Base-by-base conservation (phyloP, 1,284 basidiomycete species). In the Papiliotrema laurentii region DNA sequence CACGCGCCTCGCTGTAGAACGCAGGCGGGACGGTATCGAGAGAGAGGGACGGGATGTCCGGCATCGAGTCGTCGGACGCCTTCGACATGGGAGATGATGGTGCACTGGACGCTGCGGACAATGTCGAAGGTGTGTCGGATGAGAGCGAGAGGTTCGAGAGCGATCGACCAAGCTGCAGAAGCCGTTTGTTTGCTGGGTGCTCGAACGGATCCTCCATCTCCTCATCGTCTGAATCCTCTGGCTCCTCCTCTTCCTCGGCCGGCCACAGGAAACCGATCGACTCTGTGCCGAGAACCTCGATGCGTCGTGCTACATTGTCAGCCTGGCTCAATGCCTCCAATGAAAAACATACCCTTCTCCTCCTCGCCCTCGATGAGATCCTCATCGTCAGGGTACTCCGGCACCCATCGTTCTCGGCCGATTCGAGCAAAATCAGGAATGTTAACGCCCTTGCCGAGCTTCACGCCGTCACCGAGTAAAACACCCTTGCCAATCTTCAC, bases 371-470 rank as follows among this genome's bases (percentile, higher is more conserved):
- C 74, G 24, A 77, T 76, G 13, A 76, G 75, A 4, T 77, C 76
- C 19, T 81, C 80, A 3, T 79, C 78, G 25, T 81, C 81, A 45
- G 79, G 83, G 31, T 82, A 84, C 59, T 89, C 86, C 41, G 83
- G 84, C 54, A 84, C 79, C 46, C 88, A 86, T 60, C 87, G 83
- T 60, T 83, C 78, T 83, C 52, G 79, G 74, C 71, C 90, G 38
- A 97, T 76, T 47, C 89, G 78, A 58, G 84, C 81, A 62, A 88
- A 92, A 21, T 82, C 80, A 22, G 76, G 74, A 30, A 97, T 65
- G 45, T 70, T 75, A n/a, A 86, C 86, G 26, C 81, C 81, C 42
- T 85, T 83, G 47, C 82, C 83, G 40, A 97, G 80, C 36, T 72
- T 76, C 28, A 87, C 91, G 6, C 82, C 81, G 36, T 83, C 77